Conservation (phyloP, 139 green algal genomes). For the Chlamydomonas incerta region DNA sequence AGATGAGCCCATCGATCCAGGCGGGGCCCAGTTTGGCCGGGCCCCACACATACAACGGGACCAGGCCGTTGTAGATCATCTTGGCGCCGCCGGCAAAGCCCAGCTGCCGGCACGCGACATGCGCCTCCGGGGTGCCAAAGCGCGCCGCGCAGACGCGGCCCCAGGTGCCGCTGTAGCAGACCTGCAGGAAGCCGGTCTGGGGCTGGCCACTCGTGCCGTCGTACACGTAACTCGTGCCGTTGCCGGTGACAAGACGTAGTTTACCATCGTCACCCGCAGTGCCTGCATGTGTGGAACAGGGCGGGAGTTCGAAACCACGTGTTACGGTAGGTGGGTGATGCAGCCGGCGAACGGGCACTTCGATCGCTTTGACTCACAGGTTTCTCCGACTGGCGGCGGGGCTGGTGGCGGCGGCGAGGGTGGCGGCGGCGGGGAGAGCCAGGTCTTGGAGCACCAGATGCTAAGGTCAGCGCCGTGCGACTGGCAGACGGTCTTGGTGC, state of each 20-base stretch:
- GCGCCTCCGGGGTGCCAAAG: background rate
- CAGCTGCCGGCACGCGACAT: background rate
- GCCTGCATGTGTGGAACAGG: too few species aligned
- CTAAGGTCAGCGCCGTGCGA: background rate
- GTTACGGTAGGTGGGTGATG: too few species aligned
- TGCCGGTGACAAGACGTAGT: background rate
- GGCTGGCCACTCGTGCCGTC: too few species aligned
- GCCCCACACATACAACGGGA: too few species aligned
- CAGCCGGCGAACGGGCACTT: too few species aligned
- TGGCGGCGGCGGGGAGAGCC: constrained; percentile 2
- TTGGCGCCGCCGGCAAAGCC: too few species aligned
- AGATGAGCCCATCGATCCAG: background rate
- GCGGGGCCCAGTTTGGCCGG: background rate
- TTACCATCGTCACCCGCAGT: background rate
- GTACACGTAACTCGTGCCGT: too few species aligned
- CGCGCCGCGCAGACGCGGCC: background rate
- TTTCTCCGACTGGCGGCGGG: background rate
- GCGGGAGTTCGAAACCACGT: too few species aligned
- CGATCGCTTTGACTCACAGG: too few species aligned
- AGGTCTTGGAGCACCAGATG: constrained; percentile 17
- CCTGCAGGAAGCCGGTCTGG: background rate
- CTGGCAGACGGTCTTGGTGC: background rate
- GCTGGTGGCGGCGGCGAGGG: constrained; percentile 3
- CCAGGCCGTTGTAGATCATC: too few species aligned
- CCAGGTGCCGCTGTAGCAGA: background rate